Conservation (phyloP, 768 basidiomycete species). For the Auricularia sp. region DNA sequence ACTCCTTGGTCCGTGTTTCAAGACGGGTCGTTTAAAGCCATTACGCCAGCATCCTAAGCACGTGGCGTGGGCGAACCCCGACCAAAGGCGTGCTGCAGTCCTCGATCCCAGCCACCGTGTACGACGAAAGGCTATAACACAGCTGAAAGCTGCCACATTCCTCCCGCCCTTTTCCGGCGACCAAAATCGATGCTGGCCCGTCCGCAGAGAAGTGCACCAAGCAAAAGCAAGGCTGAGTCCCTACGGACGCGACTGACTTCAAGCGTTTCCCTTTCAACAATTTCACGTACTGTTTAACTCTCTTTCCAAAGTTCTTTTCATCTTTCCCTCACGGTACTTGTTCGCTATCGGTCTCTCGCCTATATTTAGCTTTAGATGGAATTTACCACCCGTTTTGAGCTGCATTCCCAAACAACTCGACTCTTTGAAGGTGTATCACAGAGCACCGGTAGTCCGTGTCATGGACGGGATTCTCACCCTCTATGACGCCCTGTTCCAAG, state of each 20-base stretch:
- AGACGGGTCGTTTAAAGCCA: conserved; percentile 74
- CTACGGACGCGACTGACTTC: conserved; percentile 53
- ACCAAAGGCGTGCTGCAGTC: conserved; percentile 51
- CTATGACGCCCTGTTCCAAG: conserved; percentile 73
- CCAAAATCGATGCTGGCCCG: conserved; percentile 63
- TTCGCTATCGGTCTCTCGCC: conserved; percentile 77
- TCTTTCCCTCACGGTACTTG: conserved; percentile 78
- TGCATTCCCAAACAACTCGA: conserved; percentile 82
- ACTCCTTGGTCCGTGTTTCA: conserved; percentile 84
- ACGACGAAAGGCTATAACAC: conserved; percentile 54
- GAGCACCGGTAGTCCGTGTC: conserved; percentile 50
- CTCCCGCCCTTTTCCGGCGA: conserved; percentile 44
- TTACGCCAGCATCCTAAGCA: conserved; percentile 70
- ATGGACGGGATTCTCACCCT: conserved; percentile 51
- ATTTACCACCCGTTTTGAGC: conserved; percentile 76
- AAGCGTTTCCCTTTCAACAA: conserved; percentile 72
- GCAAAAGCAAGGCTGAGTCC: conserved; percentile 46
- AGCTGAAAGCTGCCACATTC: conserved; percentile 53
- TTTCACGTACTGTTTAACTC: conserved; percentile 76
- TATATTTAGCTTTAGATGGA: conserved; percentile 80
- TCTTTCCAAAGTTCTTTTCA: conserved; percentile 76
- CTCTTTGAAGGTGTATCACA: conserved; percentile 69
- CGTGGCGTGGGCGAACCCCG: conserved; percentile 43
- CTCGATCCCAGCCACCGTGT: conserved; percentile 51
- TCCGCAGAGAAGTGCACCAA: conserved; percentile 44